Evolutionary conservation across 2,329 filamentous ascomycete species (phyloP), one percentile per base, ranked within the genome.

Genomic region (Sclerotinia subarctica): DNA sequence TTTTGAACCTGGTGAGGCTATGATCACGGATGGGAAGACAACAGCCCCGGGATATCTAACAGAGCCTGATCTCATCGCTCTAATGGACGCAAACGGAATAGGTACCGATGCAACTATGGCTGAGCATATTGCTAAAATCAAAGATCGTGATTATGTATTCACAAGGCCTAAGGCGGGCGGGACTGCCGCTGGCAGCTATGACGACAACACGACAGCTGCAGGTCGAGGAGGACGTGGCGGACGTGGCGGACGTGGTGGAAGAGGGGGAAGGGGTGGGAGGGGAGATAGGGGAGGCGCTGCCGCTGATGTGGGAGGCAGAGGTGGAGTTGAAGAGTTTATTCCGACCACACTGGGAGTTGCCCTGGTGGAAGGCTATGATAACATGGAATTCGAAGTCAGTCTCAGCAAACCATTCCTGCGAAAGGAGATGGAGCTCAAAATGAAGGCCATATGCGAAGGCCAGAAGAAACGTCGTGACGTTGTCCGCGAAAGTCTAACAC

Each of bases 91-190:
- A 56, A 99, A 99, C 77, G 95, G 95, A 2, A 99, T 99, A 72
- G 95, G 95, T 17, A 99, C 95, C 13, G 95, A 99, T 80, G 95
- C 95, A 8, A 99, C 95, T 1, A 99, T 99, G 95, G 95, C 95
- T 0, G 95, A 99, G 75, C 95, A 99, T 77, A 99, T 99, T 75
- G 88, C 92, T 69, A 99, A 94, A 79, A 96, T 99, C 74, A 93
- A 98, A 78, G 88, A 94, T 69, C 85, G 95, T 69, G 85, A 94
- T 73, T 99, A 99, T 76, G 94, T 93, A 62, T 86, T 88, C 68
- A 89, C 90, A 76, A 76, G 87, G 80, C 76, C 83, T 76, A 84
- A 79, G 70, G 78, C 76, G 63, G 77, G 77, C 67, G 74, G 78
- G 71, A 76, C 73, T 26, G 75, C 69, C 3, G 58, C 32, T 56